phyloP scores from a whole-genome alignment of 108 stramenopile genomes.

The Fragilariopsis cylindrus region DNA sequence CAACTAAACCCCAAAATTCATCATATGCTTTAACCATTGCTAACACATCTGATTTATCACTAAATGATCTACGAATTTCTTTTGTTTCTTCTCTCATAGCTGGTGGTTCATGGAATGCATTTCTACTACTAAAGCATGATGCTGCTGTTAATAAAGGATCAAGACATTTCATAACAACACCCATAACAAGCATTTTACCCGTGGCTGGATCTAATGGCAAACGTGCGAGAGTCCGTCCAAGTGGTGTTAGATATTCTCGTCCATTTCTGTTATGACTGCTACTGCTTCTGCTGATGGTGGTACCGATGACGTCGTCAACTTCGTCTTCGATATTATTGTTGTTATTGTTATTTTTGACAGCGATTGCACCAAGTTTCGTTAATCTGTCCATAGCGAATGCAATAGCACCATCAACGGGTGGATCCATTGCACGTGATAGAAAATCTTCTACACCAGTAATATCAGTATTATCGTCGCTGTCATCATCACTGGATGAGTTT shows the following conservation, averaged over 20 bases:
- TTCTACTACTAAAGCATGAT: neutral
- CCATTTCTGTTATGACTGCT: too few relatives aligned
- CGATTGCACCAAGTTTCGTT: neutral
- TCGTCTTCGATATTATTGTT: too few relatives aligned
- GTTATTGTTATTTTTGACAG: neutral
- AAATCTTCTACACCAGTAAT: slow-evolving; percentile 2
- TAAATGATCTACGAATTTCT: neutral
- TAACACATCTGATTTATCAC: neutral
- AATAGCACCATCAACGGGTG: neutral
- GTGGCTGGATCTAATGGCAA: slow-evolving; percentile 10
- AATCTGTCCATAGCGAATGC: neutral
- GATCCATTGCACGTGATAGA: slow-evolving; percentile 5
- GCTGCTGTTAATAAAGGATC: slow-evolving; percentile 8
- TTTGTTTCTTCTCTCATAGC: neutral
- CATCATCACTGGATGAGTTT: too few relatives aligned
- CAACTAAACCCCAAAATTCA: neutral
- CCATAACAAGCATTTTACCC: slow-evolving; percentile 13
- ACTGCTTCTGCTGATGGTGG: too few relatives aligned
- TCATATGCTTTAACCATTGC: slow-evolving; percentile 6
- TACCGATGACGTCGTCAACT: too few relatives aligned
- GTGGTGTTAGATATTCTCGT: neutral
- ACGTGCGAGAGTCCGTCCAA: neutral
- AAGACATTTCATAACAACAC: slow-evolving; percentile 5
- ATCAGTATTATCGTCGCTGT: neutral
- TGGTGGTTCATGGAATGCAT: neutral